Evolutionary conservation across 2,329 filamentous ascomycete species (phyloP).

Genomic region (Clarireedia hainanense): DNA sequence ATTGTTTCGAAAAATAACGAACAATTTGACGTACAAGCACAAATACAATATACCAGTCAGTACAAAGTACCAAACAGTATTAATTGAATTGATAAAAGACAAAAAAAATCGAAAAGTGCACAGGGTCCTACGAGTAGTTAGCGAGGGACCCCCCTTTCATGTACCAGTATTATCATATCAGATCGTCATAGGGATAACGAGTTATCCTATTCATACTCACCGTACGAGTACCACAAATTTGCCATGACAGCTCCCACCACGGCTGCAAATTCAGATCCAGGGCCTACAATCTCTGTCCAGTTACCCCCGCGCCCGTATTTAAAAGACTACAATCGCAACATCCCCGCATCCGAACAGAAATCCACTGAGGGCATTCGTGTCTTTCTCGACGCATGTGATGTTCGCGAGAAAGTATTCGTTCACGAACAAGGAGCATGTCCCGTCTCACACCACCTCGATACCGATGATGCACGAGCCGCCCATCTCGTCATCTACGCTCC

Average conservation of each 20-base stretch:
- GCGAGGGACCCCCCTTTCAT: background rate
- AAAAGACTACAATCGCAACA: background rate
- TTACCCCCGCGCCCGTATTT: background rate
- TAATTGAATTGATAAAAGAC: background rate
- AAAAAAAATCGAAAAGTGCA: background rate
- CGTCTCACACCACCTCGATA: background rate
- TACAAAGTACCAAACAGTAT: no score
- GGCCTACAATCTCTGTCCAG: background rate
- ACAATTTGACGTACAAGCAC: no score
- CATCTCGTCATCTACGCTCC: slow-evolving; percentile 3
- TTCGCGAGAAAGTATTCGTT: slow-evolving; percentile 7
- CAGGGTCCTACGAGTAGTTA: background rate
- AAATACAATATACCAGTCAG: no score
- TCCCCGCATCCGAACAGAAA: background rate
- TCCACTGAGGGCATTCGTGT: background rate
- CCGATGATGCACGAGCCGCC: slow-evolving; percentile 3
- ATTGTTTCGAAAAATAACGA: no score
- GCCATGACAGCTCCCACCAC: background rate
- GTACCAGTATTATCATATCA: background rate
- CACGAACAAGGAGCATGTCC: background rate
- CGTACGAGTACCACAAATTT: background rate
- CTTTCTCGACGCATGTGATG: background rate
- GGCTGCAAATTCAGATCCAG: background rate
- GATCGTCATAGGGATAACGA: background rate
- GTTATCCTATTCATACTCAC: no score